These are phyloP conservation scores for Cylindricascospora bacillispora DNA, from an alignment of 1,139 yeast species.

Conservation along the genomic window DNA sequence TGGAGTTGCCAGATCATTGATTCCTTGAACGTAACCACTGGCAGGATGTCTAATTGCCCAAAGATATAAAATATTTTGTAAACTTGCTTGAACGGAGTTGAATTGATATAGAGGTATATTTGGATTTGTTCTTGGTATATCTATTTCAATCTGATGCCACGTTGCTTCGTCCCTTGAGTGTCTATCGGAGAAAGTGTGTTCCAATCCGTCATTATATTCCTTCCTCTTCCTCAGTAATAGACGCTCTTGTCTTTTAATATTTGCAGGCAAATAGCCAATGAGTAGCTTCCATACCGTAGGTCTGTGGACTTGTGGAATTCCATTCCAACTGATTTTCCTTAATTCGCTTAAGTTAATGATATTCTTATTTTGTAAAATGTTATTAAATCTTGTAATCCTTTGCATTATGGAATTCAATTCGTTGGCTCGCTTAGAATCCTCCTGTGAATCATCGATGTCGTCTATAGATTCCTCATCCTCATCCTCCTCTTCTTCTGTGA, in stretches of 20 bases:
- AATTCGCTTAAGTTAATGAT: slow-evolving; percentile 56
- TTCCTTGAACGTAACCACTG: slow-evolving; percentile 98
- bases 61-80: slow-evolving; percentile 70
- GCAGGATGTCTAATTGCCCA: slow-evolving; percentile 99
- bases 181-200: slow-evolving; percentile 40
- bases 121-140: slow-evolving; percentile 91
- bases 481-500: slow-evolving; percentile 15
- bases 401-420: slow-evolving; percentile 47
- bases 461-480: neutral
- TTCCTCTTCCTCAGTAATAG: slow-evolving; percentile 70
- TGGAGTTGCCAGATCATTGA: slow-evolving; percentile 89
- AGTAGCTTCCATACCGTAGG: slow-evolving; percentile 84
- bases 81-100: slow-evolving; percentile 59
- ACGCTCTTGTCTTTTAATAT: slow-evolving; percentile 56
- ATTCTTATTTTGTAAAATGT: slow-evolving; percentile 41
- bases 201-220: slow-evolving; percentile 68
- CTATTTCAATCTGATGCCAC: slow-evolving; percentile 94
- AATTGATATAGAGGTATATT: slow-evolving; percentile 58
- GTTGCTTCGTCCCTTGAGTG: slow-evolving; percentile 60
- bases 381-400: slow-evolving; percentile 55
- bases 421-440: slow-evolving; percentile 33
- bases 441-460: slow-evolving; percentile 3
- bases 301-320: slow-evolving; percentile 72
- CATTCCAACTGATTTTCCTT: slow-evolving; percentile 83
- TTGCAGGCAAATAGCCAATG: slow-evolving; percentile 83